Conservation (phyloP, 352 stramenopile genomes). For the Phytophthora fragariae region DNA sequence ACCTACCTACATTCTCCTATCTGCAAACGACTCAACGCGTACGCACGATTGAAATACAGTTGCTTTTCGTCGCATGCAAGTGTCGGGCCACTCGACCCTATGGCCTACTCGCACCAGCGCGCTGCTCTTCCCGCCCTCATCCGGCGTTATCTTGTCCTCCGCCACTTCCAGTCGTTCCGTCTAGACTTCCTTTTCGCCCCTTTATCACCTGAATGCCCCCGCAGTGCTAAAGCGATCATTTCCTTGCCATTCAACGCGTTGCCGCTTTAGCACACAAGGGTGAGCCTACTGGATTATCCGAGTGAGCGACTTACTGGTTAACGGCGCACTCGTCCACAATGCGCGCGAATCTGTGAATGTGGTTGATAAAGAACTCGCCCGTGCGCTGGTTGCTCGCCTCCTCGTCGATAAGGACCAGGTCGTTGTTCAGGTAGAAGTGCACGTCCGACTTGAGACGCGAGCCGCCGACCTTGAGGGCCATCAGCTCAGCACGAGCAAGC, state of each 20-base stretch:
- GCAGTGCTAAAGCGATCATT: slow-evolving; percentile 26
- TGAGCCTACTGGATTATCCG: slow-evolving; percentile 12
- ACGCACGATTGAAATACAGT: slow-evolving; percentile 28
- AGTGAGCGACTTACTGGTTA: slow-evolving; percentile 48
- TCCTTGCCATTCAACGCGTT: slow-evolving; percentile 32
- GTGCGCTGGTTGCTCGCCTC: slow-evolving; percentile 87
- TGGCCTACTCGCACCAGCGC: slow-evolving; percentile 26
- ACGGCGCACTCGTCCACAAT: slow-evolving; percentile 86
- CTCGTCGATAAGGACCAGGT: slow-evolving; percentile 87
- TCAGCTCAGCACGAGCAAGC: slow-evolving; percentile 75
- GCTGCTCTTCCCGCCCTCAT: slow-evolving; percentile 21
- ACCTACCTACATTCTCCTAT: slow-evolving; percentile 36
- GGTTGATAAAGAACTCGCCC: slow-evolving; percentile 91
- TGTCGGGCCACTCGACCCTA: slow-evolving; percentile 16
- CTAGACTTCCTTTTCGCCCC: slow-evolving; percentile 23
- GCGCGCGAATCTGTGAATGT: slow-evolving; percentile 89
- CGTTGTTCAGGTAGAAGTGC: slow-evolving; percentile 83
- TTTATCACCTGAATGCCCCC: slow-evolving; percentile 17
- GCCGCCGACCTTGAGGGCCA: slow-evolving; percentile 80
- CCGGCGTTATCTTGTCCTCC: slow-evolving; percentile 29
- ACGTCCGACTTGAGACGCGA: slow-evolving; percentile 77
- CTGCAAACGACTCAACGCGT: slow-evolving; percentile 30
- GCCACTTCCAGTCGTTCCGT: slow-evolving; percentile 32
- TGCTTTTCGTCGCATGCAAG: slow-evolving; percentile 28
- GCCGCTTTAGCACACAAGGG: slow-evolving; percentile 18